Conservation (phyloP, 176 grass and related monocot species). For the Themeda triandra region DNA sequence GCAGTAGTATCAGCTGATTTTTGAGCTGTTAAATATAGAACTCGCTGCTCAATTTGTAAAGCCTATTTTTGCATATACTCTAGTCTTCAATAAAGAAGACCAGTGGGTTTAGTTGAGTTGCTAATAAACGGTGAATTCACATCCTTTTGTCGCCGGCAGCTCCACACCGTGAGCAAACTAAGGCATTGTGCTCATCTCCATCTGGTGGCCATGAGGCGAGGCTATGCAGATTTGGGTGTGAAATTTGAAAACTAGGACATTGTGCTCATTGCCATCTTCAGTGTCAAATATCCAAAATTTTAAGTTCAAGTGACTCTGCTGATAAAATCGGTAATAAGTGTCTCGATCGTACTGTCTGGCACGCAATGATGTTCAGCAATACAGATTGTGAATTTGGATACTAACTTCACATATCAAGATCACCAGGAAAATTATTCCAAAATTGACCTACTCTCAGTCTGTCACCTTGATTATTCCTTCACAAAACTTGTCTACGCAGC, state of each 20-base stretch:
- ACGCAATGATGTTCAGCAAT: not conserved
- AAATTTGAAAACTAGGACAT: not conserved
- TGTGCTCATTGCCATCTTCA: not conserved
- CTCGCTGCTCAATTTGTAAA: constrained; percentile 27
- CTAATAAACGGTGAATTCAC: not conserved
- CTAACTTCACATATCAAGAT: not conserved
- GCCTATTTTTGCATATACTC: constrained; percentile 17
- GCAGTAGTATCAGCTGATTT: constrained; percentile 13
- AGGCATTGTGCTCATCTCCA: not conserved
- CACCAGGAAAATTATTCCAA: not conserved
- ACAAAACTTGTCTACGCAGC: not conserved
- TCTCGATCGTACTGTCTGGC: not conserved
- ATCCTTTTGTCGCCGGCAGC: not conserved
- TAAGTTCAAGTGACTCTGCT: not conserved
- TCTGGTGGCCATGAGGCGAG: not conserved
- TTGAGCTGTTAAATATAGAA: constrained; percentile 34
- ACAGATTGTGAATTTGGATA: not conserved
- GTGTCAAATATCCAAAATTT: not conserved
- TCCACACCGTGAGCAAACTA: not conserved
- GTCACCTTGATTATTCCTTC: not conserved
- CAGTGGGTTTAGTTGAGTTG: not conserved
- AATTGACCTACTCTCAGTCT: not conserved
- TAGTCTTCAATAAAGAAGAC: not conserved
- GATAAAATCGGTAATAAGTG: not conserved
- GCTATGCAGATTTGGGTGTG: not conserved